phyloP scores from a whole-genome alignment of 805 yeast species.

The Danielia oregonensis region DNA sequence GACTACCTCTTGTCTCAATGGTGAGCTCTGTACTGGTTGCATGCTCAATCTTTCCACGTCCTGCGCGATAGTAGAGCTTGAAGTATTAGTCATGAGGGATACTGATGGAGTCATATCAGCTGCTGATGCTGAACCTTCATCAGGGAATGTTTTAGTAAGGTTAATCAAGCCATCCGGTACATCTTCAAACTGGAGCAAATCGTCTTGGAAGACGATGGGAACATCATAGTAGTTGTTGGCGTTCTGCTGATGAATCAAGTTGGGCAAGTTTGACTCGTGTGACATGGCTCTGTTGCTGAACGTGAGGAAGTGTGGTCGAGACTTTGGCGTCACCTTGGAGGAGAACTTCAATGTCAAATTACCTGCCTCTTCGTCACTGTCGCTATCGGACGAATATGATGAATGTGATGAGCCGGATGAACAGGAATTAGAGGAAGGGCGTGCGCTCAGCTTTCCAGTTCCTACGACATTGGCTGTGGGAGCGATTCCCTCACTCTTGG shows the following conservation, averaged over 20 bases:
- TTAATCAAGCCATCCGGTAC: constrained; percentile 38
- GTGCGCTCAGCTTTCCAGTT: background rate
- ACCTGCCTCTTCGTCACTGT: constrained; percentile 38
- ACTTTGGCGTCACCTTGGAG: constrained; percentile 33
- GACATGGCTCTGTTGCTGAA: constrained; percentile 35
- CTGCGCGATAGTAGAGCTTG: constrained; percentile 3
- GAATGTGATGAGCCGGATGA: constrained; percentile 10
- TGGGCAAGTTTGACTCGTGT: constrained; percentile 40
- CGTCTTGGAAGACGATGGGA: constrained; percentile 31
- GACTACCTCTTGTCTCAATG: constrained; percentile 13
- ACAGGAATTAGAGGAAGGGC: constrained; percentile 6
- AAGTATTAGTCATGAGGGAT: background rate
- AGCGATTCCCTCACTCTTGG: constrained; percentile 4
- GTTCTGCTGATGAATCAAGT: constrained; percentile 15
- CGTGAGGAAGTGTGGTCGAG: constrained; percentile 32
- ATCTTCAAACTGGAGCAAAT: constrained; percentile 36
- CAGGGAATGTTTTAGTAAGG: constrained; percentile 3
- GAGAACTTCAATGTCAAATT: constrained; percentile 44
- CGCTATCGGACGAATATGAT: constrained; percentile 19
- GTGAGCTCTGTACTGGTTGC: constrained; percentile 13
- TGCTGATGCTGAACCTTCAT: background rate
- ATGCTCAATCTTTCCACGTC: constrained; percentile 7
- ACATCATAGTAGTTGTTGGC: constrained; percentile 16
- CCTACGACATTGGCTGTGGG: constrained; percentile 3
- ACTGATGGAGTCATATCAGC: constrained; percentile 2